Percentiles rank a stretch among this genome's conserved stretches.
Conservation (phyloP, 805 yeast species). For the Metschnikowia continentalis region DNA sequence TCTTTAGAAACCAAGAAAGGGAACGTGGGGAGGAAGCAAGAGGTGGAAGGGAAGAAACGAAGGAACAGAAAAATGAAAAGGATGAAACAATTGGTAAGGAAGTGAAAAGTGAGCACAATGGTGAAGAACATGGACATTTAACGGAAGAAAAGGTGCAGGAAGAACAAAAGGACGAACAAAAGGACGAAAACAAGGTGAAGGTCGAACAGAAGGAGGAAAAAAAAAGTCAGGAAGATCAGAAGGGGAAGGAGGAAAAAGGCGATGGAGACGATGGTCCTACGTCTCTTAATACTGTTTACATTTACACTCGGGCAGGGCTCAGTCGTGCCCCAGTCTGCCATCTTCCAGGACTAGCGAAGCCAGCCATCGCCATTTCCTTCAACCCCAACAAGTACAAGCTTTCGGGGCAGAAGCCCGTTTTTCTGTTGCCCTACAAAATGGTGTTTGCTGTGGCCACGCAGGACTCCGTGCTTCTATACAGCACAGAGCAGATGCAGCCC, state of each 20-base stretch:
- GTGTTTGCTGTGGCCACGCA: slow-evolving; percentile 91
- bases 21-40: neutral
- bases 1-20: slow-evolving; percentile 30
- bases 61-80: slow-evolving; percentile 2
- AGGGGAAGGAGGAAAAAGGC: neutral
- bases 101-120: too few species aligned
- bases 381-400: slow-evolving; percentile 55
- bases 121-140: slow-evolving; percentile 1
- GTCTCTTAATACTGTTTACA: slow-evolving; percentile 63
- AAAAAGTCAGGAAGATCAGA: too few species aligned
- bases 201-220: too few species aligned
- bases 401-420: slow-evolving; percentile 25
- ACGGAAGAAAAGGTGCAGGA: too few species aligned
- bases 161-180: too few species aligned
- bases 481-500: slow-evolving; percentile 67
- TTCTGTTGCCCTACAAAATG: slow-evolving; percentile 71
- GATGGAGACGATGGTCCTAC: neutral
- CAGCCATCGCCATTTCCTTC: slow-evolving; percentile 80
- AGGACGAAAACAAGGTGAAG: too few species aligned
- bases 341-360: slow-evolving; percentile 74
- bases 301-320: slow-evolving; percentile 70
- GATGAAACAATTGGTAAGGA: too few species aligned
- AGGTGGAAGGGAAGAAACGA: slow-evolving; percentile 8
- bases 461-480: slow-evolving; percentile 76
- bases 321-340: slow-evolving; percentile 70